Percentiles rank a stretch among this genome's conserved stretches.
Evolutionary conservation across 2,329 filamentous ascomycete genomes (phyloP).

Genomic region (Apiospora rasikravindrae): DNA sequence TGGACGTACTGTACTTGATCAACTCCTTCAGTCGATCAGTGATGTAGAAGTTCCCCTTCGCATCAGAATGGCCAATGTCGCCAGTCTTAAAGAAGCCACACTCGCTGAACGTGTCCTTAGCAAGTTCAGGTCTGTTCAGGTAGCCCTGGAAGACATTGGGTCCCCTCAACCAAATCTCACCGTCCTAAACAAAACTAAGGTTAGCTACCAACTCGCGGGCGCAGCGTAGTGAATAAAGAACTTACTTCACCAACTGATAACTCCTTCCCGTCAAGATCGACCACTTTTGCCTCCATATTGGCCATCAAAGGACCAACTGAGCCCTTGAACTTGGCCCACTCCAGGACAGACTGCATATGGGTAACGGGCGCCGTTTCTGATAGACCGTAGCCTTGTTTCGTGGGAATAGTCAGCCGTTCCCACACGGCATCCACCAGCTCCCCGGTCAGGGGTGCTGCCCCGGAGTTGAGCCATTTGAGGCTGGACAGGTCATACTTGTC

Average conservation of each 20-base stretch:
- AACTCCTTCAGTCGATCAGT: conserved; percentile 82
- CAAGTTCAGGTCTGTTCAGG: conserved; percentile 73
- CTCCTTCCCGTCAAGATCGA: conserved; percentile 63
- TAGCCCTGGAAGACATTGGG: conserved; percentile 85
- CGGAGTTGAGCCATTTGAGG: conserved; percentile 84
- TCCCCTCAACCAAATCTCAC: conserved; percentile 79
- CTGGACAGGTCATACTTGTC: conserved; percentile 80
- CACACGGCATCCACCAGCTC: conserved; percentile 82
- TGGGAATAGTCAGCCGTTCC: conserved; percentile 73
- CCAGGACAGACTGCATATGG: conserved; percentile 73
- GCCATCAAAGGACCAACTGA: conserved; percentile 79
- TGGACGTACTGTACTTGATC: conserved; percentile 61
- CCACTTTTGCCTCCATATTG: conserved; percentile 82
- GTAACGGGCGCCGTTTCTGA: conserved; percentile 85
- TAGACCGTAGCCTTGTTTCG: conserved; percentile 93
- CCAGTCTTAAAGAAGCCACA: conserved; percentile 93
- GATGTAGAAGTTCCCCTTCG: conserved; percentile 83
- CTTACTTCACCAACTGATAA: conserved; percentile 58
- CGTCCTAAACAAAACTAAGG: conserved; percentile 49
- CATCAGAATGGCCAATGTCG: conserved; percentile 81
- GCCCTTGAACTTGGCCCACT: conserved; percentile 79
- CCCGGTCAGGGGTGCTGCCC: conserved; percentile 81
- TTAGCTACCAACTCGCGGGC: conserved; percentile 3
- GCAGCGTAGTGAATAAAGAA: conserved; percentile 5
- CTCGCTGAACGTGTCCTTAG: conserved; percentile 70